A percentile compares a stretch with the other conserved stretches of the same genome.
phyloP scores from a whole-genome alignment of 208 protist genomes.

The Trichomonas gallinae region DNA sequence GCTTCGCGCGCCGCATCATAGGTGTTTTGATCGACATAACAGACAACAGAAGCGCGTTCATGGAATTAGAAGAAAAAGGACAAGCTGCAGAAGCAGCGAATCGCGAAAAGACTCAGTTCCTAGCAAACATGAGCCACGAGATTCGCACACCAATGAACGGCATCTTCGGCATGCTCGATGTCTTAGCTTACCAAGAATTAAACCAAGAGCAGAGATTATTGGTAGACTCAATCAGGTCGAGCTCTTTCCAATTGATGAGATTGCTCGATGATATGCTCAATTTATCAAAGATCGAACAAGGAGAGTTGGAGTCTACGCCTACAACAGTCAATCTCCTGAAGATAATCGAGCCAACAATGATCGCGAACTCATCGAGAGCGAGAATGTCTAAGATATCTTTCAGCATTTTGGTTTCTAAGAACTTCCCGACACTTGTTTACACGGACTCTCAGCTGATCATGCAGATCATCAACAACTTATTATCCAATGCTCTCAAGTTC shows the following conservation, averaged over 20 bases:
- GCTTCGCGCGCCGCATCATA: not conserved
- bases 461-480: not conserved
- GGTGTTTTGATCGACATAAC: not conserved
- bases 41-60: not conserved
- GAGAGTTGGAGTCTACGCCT: not conserved
- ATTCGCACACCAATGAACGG: constrained; percentile 46
- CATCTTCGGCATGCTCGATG: constrained; percentile 25
- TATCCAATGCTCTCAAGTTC: constrained; percentile 15
- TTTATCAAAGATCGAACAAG: constrained; percentile 23
- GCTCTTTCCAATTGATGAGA: not conserved
- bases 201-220: not conserved
- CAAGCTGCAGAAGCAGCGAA: not conserved
- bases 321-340: not conserved
- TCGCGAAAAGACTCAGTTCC: constrained; percentile 28
- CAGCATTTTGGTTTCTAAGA: not conserved
- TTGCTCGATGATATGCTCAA: constrained; percentile 16
- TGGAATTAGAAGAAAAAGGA: not conserved
- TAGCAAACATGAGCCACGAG: constrained; percentile 47
- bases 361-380: not conserved
- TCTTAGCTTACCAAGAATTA: not conserved
- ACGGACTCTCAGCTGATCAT: not conserved
- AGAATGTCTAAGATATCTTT: not conserved
- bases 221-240: not conserved
- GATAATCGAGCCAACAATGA: not conserved
- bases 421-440: not conserved